Evolutionary conservation across 768 basidiomycete species (phyloP).

Genomic region (Boletellus emodensis): DNA sequence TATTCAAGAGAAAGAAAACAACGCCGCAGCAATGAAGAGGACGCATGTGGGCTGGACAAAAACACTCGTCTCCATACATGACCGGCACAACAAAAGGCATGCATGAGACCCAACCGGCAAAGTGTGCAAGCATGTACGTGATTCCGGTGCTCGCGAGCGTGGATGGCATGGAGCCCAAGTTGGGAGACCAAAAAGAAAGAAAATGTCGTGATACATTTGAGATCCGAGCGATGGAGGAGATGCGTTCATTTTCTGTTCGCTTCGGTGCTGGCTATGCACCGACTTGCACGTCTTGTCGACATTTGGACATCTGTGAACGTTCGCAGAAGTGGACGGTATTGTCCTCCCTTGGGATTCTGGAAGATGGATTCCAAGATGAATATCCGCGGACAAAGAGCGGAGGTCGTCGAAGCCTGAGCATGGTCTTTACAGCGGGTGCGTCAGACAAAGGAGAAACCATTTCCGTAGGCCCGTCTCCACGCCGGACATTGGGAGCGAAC

Average conservation of each 20-base stretch:
- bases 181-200: background rate
- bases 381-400: background rate
- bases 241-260: background rate
- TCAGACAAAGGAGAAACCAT: background rate
- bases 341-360: background rate
- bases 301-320: background rate
- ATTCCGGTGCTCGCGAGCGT: background rate
- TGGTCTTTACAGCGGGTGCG: background rate
- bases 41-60: background rate
- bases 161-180: background rate
- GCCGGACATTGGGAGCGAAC: too few species aligned
- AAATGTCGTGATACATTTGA: background rate
- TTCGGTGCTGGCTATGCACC: background rate
- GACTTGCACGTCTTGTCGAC: background rate
- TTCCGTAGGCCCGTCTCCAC: background rate
- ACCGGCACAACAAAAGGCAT: background rate
- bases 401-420: too few species aligned
- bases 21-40: background rate
- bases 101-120: background rate
- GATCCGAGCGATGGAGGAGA: background rate
- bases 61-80: constrained; percentile 1
- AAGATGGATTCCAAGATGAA: background rate
- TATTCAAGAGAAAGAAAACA: background rate
- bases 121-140: background rate
- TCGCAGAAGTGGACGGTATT: background rate